Conservation (phyloP, 805 yeast genomes). For the Jamesozyma hellenica region DNA sequence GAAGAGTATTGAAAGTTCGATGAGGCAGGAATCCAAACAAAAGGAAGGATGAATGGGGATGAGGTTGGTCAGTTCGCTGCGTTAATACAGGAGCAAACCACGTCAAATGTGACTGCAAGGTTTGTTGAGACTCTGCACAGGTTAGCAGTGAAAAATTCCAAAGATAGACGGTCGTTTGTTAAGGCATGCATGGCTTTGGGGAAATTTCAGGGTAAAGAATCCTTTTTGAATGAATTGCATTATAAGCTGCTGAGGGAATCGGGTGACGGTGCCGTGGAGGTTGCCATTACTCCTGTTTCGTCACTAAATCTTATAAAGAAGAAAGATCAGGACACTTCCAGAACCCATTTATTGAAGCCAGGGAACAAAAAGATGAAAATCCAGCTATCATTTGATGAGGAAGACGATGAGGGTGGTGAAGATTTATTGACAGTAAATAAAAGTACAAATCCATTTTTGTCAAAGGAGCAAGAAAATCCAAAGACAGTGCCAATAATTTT, state of each 20-base stretch:
- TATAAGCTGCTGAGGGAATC: not conserved
- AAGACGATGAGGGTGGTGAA: constrained; percentile 3
- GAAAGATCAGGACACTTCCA: not conserved
- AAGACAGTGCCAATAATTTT: constrained; percentile 4
- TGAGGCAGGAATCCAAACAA: too few species aligned
- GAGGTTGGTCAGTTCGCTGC: not conserved
- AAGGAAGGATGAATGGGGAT: not conserved
- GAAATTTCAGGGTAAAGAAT: constrained; percentile 16
- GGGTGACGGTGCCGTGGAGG: too few species aligned
- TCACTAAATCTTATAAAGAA: not conserved
- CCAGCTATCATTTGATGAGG: constrained; percentile 3
- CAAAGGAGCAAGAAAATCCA: too few species aligned
- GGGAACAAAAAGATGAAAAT: constrained; percentile 2
- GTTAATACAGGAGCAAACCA: constrained; percentile 16
- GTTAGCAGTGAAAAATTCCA: constrained; percentile 10
- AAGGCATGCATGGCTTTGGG: constrained; percentile 21
- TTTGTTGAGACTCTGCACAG: constrained; percentile 15
- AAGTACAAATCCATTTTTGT: too few species aligned
- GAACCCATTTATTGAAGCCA: too few species aligned
- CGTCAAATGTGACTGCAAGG: constrained; percentile 15
- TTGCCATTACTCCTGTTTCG: not conserved
- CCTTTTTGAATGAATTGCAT: constrained; percentile 8
- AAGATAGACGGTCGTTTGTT: constrained; percentile 11
- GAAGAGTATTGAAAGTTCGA: too few species aligned
- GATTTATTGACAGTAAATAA: not conserved